Percentiles rank a stretch among this genome's conserved stretches.
Conservation (phyloP, 768 basidiomycete genomes). For the Agaricus subrufescens region DNA sequence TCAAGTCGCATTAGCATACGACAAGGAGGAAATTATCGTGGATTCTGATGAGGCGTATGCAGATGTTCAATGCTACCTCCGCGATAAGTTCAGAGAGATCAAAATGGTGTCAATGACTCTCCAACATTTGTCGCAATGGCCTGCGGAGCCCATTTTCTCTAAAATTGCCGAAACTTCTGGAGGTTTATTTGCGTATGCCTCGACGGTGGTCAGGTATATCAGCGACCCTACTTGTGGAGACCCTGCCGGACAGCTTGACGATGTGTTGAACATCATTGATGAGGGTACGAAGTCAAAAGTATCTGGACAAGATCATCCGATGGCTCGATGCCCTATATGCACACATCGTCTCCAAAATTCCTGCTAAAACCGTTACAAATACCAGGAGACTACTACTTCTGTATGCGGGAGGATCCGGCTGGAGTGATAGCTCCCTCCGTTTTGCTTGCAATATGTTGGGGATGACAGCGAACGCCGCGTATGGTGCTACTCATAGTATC, state of each 20-base stretch:
- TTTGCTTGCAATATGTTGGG: too few relatives aligned
- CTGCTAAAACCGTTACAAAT: too few relatives aligned
- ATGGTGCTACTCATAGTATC: too few relatives aligned
- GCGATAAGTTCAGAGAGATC: background rate
- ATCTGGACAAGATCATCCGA: background rate
- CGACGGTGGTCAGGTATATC: conserved; percentile 18
- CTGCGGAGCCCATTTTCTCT: conserved; percentile 5
- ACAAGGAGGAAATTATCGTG: background rate
- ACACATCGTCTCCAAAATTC: too few relatives aligned
- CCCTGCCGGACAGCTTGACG: background rate
- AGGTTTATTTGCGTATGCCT: conserved; percentile 21
- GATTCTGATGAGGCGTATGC: too few relatives aligned
- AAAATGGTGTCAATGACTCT: background rate
- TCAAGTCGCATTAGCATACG: background rate
- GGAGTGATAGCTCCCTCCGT: too few relatives aligned
- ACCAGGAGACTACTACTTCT: too few relatives aligned
- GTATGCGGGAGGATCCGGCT: too few relatives aligned
- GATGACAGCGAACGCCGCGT: too few relatives aligned
- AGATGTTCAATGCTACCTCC: too few relatives aligned
- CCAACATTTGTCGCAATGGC: conserved; percentile 13
- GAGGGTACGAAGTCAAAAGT: background rate
- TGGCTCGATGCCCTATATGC: too few relatives aligned
- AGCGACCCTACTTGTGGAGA: conserved; percentile 1
- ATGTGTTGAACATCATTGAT: background rate
- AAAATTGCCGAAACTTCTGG: conserved; percentile 15